Evolutionary conservation across 176 grass and related monocot genomes (phyloP), one percentile per base, ranked within the genome.

Genomic region (Aegilops umbellulata): DNA sequence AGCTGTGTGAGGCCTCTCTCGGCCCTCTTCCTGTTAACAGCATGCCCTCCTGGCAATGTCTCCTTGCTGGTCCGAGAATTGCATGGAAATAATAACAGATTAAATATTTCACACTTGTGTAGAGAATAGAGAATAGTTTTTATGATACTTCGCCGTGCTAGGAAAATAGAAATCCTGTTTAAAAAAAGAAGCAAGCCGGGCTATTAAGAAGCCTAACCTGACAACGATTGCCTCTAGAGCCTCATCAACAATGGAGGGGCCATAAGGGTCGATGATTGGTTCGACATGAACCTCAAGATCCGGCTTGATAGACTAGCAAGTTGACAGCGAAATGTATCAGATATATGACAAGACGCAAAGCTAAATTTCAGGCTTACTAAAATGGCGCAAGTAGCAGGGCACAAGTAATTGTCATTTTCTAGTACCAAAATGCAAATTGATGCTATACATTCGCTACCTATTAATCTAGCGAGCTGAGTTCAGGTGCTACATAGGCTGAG

Each of bases 11-110:
- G 86, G 7, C 93, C 90, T 89, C 51, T 94, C 76, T 98, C 94
- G 51, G 90, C 94, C 63, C 97, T 92, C 84, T 92, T 99, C 72
- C 76, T 93, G 78, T 98, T 98, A 32, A 96, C 97, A 44, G 92
- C 88, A 24, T 83, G 76, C 14, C 94, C 97, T 79, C 94, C 97
- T 14, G 84, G 84, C 53, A 95, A 78, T 13, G 94, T 95, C 79
- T 99, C 97, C 88, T 96, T 96, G 80, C 97, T 99, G 76, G 65
- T n/a, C 29, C 19, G 77, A 81, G 36, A 65, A 66, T 39, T 57
- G 30, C 12, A 60, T 5, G 17, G 11, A 71, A 55, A 16, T 3
- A 70, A 1, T 1, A 25, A 57, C 2, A 82, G 51, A 66, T 71
- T 38, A 49, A 11, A 31, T 0, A 17, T 57, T 57, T 49, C n/a